These are phyloP conservation scores for Brassica nigra DNA, from an alignment of 345 rosid species.

Conservation along the genomic window DNA sequence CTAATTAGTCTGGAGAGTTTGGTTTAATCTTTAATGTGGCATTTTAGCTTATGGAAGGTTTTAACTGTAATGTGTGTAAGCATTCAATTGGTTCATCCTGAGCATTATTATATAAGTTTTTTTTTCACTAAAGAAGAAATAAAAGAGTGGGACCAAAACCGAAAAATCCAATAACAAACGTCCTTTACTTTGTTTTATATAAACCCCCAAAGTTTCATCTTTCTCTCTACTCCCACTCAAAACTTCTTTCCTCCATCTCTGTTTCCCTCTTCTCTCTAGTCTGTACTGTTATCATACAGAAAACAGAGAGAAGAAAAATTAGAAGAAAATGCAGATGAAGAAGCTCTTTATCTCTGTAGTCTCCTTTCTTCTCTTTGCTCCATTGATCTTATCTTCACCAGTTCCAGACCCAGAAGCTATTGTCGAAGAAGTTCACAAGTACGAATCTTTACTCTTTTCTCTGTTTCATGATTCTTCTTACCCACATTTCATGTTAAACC, in stretches of 20 bases:
- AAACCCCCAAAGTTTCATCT: constrained; percentile 24
- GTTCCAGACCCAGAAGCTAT: constrained; percentile 66
- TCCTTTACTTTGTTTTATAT: constrained; percentile 30
- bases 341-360: constrained; percentile 40
- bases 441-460: not conserved
- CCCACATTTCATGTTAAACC: not conserved
- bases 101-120: not conserved
- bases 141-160: constrained; percentile 34
- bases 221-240: constrained; percentile 29
- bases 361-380: constrained; percentile 35
- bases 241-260: not conserved
- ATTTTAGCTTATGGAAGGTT: constrained; percentile 1
- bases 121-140: constrained; percentile 10
- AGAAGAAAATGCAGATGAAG: constrained; percentile 26
- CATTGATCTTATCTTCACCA: constrained; percentile 52
- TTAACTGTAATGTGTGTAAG: constrained; percentile 1
- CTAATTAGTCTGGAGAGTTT: constrained; percentile 21
- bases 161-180: constrained; percentile 24
- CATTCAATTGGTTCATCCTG: constrained; percentile 7
- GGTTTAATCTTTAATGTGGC: not conserved
- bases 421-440: constrained; percentile 71
- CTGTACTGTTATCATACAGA: constrained; percentile 2
- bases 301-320: not conserved
- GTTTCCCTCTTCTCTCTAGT: constrained; percentile 20
- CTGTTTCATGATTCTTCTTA: no score